Evolutionary conservation across 1,284 basidiomycete genomes (phyloP), one percentile per base, ranked within the genome.

Genomic region (Cryptococcus sp.): DNA sequence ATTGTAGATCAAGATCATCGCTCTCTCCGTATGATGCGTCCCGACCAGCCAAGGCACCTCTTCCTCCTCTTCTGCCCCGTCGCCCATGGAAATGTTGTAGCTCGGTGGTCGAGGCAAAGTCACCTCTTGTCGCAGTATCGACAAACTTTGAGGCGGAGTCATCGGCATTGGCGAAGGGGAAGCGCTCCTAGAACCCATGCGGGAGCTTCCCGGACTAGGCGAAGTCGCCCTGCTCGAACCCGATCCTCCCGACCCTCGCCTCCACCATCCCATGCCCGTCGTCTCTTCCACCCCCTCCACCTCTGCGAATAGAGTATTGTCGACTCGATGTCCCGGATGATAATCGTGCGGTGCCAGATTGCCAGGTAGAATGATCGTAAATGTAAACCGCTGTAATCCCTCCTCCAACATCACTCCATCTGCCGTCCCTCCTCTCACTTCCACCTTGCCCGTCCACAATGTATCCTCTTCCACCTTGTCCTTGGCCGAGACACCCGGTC

Each of bases 341-440:
- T 54, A 53, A 26, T 61, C 59, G 38, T 60, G 58, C n/a, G 59
- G 51, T 2, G 62, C 56, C 1, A 58, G 42, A 2, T 50, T 52
- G 19, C 40, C 52, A 2, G 64, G 64, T 1, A 67, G 51, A 32
- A 56, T 50, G 28, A 67, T 48, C 11, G 51, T 59, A 39, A 64
- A 66, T 14, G 48, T 52, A 47, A 62, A 67, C 22, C 55, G 45
- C 31, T 60, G 57, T 22, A 56, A 37, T 2, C 63, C 63, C 37
- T 64, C 58, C 31, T 62, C 60, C 3, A 64, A 48, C 24, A 57
- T 43, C 7, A 64, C 57, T 0, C 60, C 62, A 21, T 59, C 53
- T n/a, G 28, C 36, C 23, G 41, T 51, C 9, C 49, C 52, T 0
- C 56, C 62, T 2, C 47, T 48, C 34, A 59, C 38, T 28, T 59